Conservation (phyloP, 2,329 filamentous ascomycete species). For the Leptographium radiaticola region DNA sequence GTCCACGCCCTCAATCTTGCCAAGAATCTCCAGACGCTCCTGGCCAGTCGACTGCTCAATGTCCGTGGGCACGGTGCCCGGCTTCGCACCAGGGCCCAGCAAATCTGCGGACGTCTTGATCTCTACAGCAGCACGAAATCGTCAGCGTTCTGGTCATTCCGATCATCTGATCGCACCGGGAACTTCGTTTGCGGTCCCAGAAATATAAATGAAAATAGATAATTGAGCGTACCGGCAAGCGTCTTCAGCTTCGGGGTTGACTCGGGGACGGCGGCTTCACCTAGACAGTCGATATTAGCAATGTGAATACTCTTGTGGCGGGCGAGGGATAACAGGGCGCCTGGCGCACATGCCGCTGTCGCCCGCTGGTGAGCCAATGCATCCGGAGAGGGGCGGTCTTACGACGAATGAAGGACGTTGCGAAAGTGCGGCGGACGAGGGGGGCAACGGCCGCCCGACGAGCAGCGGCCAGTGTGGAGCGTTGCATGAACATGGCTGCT, state of each 20-base stretch:
- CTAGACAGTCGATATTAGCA: background rate
- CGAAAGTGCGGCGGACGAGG: slow-evolving; percentile 43
- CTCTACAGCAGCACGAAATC: slow-evolving; percentile 41
- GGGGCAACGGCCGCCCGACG: slow-evolving; percentile 44
- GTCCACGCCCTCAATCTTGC: slow-evolving; percentile 98
- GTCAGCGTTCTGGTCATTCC: slow-evolving; percentile 6
- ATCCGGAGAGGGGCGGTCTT: slow-evolving; percentile 18
- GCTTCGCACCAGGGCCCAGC: slow-evolving; percentile 63
- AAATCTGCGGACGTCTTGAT: slow-evolving; percentile 76
- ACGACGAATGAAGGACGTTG: slow-evolving; percentile 49
- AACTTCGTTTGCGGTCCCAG: too few species aligned
- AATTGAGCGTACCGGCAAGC: slow-evolving; percentile 29
- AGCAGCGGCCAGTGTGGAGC: slow-evolving; percentile 45
- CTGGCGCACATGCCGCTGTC: background rate
- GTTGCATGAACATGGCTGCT: slow-evolving; percentile 49
- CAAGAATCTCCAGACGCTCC: slow-evolving; percentile 95
- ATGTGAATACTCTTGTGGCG: background rate
- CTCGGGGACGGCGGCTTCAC: slow-evolving; percentile 8
- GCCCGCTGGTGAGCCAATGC: background rate
- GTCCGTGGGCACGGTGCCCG: slow-evolving; percentile 83
- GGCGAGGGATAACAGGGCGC: background rate
- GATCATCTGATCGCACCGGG: too few species aligned
- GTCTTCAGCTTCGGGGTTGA: slow-evolving; percentile 23
- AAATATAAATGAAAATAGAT: background rate
- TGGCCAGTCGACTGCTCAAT: slow-evolving; percentile 93